A percentile compares a stretch with the other conserved stretches of the same genome.
Conservation (phyloP, 2,329 filamentous ascomycete genomes). For the Ophiostoma sp. region DNA sequence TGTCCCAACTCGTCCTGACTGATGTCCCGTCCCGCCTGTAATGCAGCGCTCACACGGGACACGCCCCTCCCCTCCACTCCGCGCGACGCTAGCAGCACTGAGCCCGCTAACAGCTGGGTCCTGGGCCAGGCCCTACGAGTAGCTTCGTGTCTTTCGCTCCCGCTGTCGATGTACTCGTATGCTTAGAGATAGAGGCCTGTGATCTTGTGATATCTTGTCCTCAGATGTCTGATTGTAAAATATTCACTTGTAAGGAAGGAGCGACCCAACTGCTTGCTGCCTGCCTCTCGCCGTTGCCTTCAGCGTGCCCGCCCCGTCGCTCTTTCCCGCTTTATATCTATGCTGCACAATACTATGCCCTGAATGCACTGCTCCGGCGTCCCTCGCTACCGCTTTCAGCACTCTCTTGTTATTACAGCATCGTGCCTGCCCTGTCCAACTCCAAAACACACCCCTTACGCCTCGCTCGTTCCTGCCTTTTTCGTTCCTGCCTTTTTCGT, state of each 20-base stretch:
- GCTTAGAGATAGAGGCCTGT: too few relatives aligned
- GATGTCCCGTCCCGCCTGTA: conserved; percentile 7
- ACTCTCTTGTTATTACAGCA: background rate
- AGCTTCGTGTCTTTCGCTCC: too few relatives aligned
- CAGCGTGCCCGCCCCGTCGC: background rate
- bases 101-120: conserved; percentile 4
- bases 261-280: conserved; percentile 3
- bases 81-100: conserved; percentile 15
- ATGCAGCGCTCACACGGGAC: conserved; percentile 13
- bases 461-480: conserved; percentile 12
- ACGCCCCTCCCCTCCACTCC: conserved; percentile 20
- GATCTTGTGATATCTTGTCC: background rate
- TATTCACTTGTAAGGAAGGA: background rate
- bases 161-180: too few relatives aligned
- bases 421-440: conserved; percentile 7
- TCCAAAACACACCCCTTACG: conserved; percentile 5
- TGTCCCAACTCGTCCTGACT: background rate
- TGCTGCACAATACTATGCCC: background rate
- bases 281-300: background rate
- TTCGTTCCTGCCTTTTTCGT: background rate
- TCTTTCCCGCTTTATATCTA: background rate
- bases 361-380: background rate
- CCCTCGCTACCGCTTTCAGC: background rate
- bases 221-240: too few relatives aligned
- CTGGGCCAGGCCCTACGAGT: background rate